These are phyloP conservation scores for Chlorella sp. DNA, from an alignment of 139 green algal species.

Conservation along the genomic window DNA sequence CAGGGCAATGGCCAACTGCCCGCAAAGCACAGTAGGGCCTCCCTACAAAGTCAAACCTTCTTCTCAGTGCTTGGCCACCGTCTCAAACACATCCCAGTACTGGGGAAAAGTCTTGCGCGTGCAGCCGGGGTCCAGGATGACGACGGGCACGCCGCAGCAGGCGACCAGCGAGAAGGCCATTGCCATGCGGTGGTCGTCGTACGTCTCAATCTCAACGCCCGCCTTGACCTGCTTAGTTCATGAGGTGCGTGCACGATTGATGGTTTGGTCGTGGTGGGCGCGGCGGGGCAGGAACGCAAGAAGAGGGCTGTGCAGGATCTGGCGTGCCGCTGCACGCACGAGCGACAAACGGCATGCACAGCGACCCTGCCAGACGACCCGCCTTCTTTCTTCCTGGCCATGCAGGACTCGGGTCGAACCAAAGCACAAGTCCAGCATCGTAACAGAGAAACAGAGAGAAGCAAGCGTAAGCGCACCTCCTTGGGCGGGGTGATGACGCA, in stretches of 20 bases:
- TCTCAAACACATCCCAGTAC: constrained; percentile 72
- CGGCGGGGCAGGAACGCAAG: neutral
- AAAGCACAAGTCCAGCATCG: no score
- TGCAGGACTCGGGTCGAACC: no score
- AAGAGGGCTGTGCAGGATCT: no score
- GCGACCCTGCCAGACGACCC: no score
- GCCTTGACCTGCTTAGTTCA: neutral
- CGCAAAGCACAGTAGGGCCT: no score
- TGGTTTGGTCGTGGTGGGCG: neutral
- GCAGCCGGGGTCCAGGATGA: constrained; percentile 92
- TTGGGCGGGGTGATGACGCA: constrained; percentile 94
- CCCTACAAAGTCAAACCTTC: no score
- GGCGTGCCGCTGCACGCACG: no score
- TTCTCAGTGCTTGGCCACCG: constrained; percentile 23
- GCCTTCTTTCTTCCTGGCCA: no score
- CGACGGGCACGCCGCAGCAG: constrained; percentile 65
- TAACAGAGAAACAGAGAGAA: no score
- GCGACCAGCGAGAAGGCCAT: constrained; percentile 93
- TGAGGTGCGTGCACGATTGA: neutral
- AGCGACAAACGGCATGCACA: no score
- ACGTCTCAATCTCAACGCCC: constrained; percentile 44
- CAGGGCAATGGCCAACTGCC: no score
- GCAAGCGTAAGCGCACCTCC: neutral
- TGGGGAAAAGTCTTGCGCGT: constrained; percentile 94
- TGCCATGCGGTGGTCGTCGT: constrained; percentile 97